phyloP scores from a whole-genome alignment of 1,284 basidiomycete genomes.

The Neolentinus lepideus region DNA sequence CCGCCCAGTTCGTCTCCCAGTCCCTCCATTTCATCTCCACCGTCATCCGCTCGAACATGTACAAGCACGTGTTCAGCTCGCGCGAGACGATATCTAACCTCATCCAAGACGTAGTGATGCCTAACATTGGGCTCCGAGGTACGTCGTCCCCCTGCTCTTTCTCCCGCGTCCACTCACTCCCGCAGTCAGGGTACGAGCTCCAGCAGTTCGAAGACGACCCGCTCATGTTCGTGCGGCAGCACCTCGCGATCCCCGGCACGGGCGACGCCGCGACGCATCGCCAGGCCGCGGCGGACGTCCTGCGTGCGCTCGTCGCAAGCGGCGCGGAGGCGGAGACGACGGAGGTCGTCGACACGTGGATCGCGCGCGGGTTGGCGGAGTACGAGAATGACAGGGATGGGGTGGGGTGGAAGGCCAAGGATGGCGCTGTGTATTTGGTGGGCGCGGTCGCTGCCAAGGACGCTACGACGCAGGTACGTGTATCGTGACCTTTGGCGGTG shows the following conservation, averaged over 20 bases:
- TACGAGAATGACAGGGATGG: conserved; percentile 55
- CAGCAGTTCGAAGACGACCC: conserved; percentile 98
- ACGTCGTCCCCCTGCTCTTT: conserved; percentile 12
- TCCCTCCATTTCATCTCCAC: conserved; percentile 90
- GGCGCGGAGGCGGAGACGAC: conserved; percentile 84
- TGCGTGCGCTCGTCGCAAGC: conserved; percentile 75
- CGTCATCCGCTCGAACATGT: conserved; percentile 82
- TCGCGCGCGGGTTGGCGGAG: conserved; percentile 66
- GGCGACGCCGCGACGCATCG: conserved; percentile 69
- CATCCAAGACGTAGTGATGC: conserved; percentile 87
- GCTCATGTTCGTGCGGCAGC: conserved; percentile 89
- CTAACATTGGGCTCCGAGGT: conserved; percentile 82
- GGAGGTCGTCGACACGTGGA: conserved; percentile 79
- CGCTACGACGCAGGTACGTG: conserved; percentile 69
- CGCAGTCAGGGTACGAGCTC: conserved; percentile 75
- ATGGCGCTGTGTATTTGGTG: conserved; percentile 90
- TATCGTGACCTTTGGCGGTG: not conserved
- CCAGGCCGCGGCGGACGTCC: conserved; percentile 90
- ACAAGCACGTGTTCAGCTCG: conserved; percentile 65
- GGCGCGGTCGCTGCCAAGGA: conserved; percentile 88
- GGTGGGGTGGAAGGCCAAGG: conserved; percentile 87
- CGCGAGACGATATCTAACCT: conserved; percentile 78
- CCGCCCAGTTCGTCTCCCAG: conserved; percentile 89
- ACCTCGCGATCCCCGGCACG: conserved; percentile 65
- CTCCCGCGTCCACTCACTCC: not conserved